These are phyloP conservation scores for Collybiopsis confluens DNA, from an alignment of 768 basidiomycete genomes.

Conservation along the genomic window DNA sequence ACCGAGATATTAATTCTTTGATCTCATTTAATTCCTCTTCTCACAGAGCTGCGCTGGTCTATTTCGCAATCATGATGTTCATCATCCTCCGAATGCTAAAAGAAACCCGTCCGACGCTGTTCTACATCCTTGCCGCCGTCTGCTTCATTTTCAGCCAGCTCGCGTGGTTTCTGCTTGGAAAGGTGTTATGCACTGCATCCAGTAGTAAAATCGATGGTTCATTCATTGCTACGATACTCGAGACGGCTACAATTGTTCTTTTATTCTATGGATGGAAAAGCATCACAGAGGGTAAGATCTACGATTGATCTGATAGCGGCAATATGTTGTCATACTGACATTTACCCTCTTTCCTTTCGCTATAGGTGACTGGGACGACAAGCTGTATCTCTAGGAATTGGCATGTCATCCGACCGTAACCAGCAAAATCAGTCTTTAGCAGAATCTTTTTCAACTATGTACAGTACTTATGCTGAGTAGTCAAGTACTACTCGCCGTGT, in stretches of 20 bases:
- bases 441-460: too few relatives aligned
- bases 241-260: constrained; percentile 65
- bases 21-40: neutral
- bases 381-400: too few relatives aligned
- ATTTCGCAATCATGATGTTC: constrained; percentile 73
- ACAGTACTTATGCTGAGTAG: too few relatives aligned
- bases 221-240: constrained; percentile 81
- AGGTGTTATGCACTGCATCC: constrained; percentile 67
- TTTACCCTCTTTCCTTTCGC: too few relatives aligned
- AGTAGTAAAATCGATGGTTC: constrained; percentile 75
- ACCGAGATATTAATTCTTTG: neutral
- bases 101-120: constrained; percentile 77
- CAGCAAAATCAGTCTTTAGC: too few relatives aligned
- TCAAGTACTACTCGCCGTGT: too few relatives aligned
- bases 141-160: constrained; percentile 80
- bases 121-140: constrained; percentile 65
- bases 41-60: constrained; percentile 58
- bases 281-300: constrained; percentile 78
- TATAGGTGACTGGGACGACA: too few relatives aligned
- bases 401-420: too few relatives aligned
- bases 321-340: too few relatives aligned
- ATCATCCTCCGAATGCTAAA: constrained; percentile 73
- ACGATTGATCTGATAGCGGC: too few relatives aligned
- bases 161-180: constrained; percentile 75
- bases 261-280: constrained; percentile 81